Conservation (phyloP, 2,329 filamentous ascomycete species). For the Acarospora socialis region DNA sequence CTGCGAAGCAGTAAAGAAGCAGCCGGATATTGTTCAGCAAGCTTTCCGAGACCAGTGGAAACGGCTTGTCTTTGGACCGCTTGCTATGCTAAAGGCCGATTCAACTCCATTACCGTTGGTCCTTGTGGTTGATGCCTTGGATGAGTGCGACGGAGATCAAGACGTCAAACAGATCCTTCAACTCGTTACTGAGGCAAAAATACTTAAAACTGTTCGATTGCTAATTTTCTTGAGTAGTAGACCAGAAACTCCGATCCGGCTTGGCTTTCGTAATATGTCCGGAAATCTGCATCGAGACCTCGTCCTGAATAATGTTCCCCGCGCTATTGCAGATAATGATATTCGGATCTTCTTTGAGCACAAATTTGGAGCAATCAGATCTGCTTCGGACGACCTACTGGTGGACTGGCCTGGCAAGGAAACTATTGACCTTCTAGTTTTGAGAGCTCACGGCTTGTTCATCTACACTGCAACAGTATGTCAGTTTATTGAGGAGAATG, state of each 20-base stretch:
- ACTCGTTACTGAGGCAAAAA: constrained; percentile 8
- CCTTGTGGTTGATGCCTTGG: constrained; percentile 20
- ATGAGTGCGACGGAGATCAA: constrained; percentile 18
- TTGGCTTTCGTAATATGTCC: constrained; percentile 11
- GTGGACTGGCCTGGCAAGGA: constrained; percentile 6
- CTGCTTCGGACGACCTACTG: constrained; percentile 1
- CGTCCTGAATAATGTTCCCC: constrained; percentile 13
- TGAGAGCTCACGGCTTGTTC: constrained; percentile 15
- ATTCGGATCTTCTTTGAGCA: constrained; percentile 15
- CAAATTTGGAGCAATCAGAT: constrained; percentile 10
- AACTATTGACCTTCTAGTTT: constrained; percentile 11
- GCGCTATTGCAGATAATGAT: constrained; percentile 17
- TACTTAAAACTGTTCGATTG: constrained; percentile 9
- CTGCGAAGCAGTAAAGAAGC: constrained; percentile 18
- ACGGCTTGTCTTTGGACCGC: constrained; percentile 25
- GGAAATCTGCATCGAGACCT: constrained; percentile 11
- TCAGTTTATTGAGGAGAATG: constrained; percentile 14
- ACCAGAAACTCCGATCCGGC: constrained; percentile 13
- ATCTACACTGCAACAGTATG: constrained; percentile 19
- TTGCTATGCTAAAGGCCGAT: constrained; percentile 14
- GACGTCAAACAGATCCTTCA: constrained; percentile 12
- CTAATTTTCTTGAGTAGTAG: constrained; percentile 16
- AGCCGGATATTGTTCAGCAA: constrained; percentile 20
- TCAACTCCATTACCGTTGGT: constrained; percentile 1
- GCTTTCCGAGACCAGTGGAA: constrained; percentile 27